Base-by-base conservation (phyloP, 495 filamentous ascomycete genomes). In the Letharia lupina region DNA sequence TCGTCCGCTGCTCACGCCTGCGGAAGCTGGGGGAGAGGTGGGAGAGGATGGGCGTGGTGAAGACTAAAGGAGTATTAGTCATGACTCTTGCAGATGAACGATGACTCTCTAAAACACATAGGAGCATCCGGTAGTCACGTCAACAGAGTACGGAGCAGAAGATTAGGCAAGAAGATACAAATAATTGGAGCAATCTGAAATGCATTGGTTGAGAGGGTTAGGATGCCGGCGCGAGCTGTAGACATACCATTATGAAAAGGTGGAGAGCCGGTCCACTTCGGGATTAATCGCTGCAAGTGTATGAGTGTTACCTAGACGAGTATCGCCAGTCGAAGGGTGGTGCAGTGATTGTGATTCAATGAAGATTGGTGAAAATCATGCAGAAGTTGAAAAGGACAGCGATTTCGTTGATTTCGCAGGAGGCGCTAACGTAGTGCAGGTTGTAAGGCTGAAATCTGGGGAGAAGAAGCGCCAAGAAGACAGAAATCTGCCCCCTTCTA, bases 11-110 rank as follows among this genome's bases (percentile, higher is more conserved):
- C 85, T 85, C 64, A 84, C 80, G 74, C 84, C 88, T 65, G 86
- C 81, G 48, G 82, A 73, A 37, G 75, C 72, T 70, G 79, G 80
- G 66, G 75, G 74, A 63, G 81, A 77, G 54, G 76, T 76, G 62
- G 89, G 89, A 67, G 89, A 89, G 57, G 80, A 79, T 61, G 90
- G 77, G 69, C 87, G 86, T 69, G 91, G 89, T 67, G 91, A 91
- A 76, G 89, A 90, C 87, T 90, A 71, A 62, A 67, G 15, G 23
- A 23, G 31, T 65, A 35, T 67, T 61, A 42, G 37, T 7, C 18
- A 41, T 52, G 41, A 50, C 18, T 37, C 41, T 37, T 23, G 1
- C 40, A 20, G 1, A 13, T 3, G 1, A 48, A 37, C 5, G 31
- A 37, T 37, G 31, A 35, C 12, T 40, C 23, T 48, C 31, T 18